Percentiles rank a stretch among this genome's conserved stretches.
Evolutionary conservation across 768 basidiomycete genomes (phyloP).

Genomic region (Gymnopilus dilepis): DNA sequence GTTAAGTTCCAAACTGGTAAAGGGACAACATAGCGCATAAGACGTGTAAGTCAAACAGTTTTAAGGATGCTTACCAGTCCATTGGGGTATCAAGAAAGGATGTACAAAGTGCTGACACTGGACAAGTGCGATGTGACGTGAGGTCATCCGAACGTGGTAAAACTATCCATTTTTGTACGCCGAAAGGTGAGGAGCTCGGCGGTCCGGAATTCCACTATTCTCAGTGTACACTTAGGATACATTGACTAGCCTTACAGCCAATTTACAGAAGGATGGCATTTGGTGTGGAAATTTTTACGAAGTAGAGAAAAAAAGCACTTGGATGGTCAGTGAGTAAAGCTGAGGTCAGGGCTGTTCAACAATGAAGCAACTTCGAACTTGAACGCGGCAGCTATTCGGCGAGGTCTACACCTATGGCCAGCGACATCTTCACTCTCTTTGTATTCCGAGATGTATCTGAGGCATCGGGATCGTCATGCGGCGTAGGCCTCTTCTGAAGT

Average conservation of each 20-base stretch:
- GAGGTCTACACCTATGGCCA: conserved; percentile 71
- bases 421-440: conserved; percentile 78
- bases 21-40: background rate
- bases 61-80: conserved; percentile 12
- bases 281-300: too few relatives aligned
- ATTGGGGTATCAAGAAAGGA: background rate
- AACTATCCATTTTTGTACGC: too few relatives aligned
- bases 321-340: background rate
- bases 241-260: too few relatives aligned
- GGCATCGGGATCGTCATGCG: conserved; percentile 26
- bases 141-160: background rate
- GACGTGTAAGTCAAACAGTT: background rate
- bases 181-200: too few relatives aligned
- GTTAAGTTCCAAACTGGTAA: conserved; percentile 72
- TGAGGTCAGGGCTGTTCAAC: too few relatives aligned
- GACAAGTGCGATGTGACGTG: background rate
- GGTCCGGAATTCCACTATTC: too few relatives aligned
- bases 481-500: conserved; percentile 19
- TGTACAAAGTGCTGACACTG: background rate
- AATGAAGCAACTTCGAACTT: too few relatives aligned
- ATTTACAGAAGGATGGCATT: too few relatives aligned
- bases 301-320: too few relatives aligned
- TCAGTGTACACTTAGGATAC: too few relatives aligned
- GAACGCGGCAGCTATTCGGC: conserved; percentile 59
- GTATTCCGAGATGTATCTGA: conserved; percentile 35